phyloP scores from a whole-genome alignment of 129 eudicot genomes.

The Centrapalus pauciflorus region DNA sequence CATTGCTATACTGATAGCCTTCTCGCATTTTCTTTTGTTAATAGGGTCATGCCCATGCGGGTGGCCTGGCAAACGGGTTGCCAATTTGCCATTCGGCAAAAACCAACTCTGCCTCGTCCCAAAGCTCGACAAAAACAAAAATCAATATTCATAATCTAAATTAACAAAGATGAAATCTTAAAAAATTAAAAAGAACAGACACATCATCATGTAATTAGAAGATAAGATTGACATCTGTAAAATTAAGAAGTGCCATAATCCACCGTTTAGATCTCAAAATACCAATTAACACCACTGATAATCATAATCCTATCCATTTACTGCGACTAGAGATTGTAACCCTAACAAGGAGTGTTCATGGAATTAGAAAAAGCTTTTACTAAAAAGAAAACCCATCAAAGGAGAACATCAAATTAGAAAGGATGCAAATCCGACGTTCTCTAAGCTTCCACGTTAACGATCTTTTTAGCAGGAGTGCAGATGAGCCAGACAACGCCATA shows the following conservation, averaged over 20 bases:
- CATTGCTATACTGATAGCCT: too few relatives aligned
- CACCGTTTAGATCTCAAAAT: constrained; percentile 9
- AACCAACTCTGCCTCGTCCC: too few relatives aligned
- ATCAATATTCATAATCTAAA: neutral
- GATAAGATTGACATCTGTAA: constrained; percentile 10
- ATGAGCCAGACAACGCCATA: constrained; percentile 69
- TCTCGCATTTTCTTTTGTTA: too few relatives aligned
- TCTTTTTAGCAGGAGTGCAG: constrained; percentile 42
- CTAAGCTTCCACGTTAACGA: constrained; percentile 51
- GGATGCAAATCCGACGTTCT: constrained; percentile 17
- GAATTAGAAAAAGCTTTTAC: constrained; percentile 14
- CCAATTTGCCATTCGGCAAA: too few relatives aligned
- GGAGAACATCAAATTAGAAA: constrained; percentile 2
- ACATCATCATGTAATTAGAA: neutral
- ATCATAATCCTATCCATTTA: constrained; percentile 10
- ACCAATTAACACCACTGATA: constrained; percentile 25
- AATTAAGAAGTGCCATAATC: constrained; percentile 3
- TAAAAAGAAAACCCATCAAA: neutral
- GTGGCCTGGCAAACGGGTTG: too few relatives aligned
- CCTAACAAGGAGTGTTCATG: constrained; percentile 13
- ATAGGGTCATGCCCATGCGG: too few relatives aligned
- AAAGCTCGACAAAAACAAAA: too few relatives aligned
- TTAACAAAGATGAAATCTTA: neutral
- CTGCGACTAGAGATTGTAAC: constrained; percentile 21
- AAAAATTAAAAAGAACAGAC: neutral